Evolutionary conservation across 495 filamentous ascomycete species (phyloP).

Genomic region (Penicillium ochrochloron): DNA sequence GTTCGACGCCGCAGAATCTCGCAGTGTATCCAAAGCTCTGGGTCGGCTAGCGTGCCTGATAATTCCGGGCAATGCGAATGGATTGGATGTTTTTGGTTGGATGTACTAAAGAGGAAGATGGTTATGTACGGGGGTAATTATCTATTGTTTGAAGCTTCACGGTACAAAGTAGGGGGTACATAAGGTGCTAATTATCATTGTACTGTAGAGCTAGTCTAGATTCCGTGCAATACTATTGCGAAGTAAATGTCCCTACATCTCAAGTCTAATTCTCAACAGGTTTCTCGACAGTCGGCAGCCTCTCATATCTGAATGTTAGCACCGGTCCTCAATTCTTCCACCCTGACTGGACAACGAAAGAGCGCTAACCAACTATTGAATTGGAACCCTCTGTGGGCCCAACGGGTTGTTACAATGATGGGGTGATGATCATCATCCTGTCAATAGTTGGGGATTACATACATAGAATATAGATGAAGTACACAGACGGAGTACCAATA

Average conservation of each 20-base stretch:
- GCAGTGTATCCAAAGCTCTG: conserved; percentile 20
- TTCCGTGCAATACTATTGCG: not conserved
- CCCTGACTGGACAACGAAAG: not conserved
- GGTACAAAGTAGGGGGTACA: not conserved
- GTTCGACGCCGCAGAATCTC: conserved; percentile 4
- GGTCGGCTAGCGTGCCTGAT: conserved; percentile 28
- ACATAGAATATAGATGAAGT: not conserved
- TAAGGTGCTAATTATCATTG: not conserved
- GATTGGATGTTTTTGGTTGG: not conserved
- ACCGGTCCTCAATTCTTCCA: not conserved
- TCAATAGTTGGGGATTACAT: conserved; percentile 10
- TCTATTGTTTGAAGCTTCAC: not conserved
- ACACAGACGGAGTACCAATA: not conserved
- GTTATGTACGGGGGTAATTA: not conserved
- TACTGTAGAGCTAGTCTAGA: not conserved
- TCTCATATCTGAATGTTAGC: conserved; percentile 11
- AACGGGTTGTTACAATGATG: conserved; percentile 13
- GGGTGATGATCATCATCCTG: conserved; percentile 25
- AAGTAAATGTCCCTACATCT: not conserved
- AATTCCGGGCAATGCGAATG: conserved; percentile 13
- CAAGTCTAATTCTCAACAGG: not conserved
- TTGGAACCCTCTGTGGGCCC: conserved; percentile 11
- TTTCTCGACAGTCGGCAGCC: not conserved
- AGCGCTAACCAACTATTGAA: conserved; percentile 13
- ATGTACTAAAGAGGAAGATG: not conserved